Base-by-base conservation (phyloP, 2,329 filamentous ascomycete species). In the Apiospora malaysiana region DNA sequence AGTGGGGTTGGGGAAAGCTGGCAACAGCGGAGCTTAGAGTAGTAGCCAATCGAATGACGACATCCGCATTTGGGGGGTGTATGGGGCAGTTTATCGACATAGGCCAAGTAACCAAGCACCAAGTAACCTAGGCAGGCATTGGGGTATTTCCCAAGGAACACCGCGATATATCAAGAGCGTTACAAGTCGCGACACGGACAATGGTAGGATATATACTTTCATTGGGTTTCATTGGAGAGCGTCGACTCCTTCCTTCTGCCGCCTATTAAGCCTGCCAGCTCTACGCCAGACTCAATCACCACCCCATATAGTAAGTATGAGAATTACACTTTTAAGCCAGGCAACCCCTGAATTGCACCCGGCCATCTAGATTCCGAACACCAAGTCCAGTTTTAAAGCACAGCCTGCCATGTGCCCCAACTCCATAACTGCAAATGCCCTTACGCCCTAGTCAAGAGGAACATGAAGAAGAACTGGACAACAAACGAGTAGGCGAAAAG, bases 401-500 rank as follows among this genome's bases (percentile, higher is more conserved):
- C 25, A 18, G 32, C 37, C 27, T 49, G 10, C 18, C 51, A 9
- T 27, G 56, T 63, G 56, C 56, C 56, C 32, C 8, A 63, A 63
- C 56, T 63, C 56, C 56, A 40, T 63, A 63, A 40, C 56, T 63
- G 23, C 56, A 63, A 40, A 40, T 18, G 51, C 51, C 51, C 59
- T 71, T 71, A 73, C 25, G 71, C 84, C 72, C 75, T 81, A 72
- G 84, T 89, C 71, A 90, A 82, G 74, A 89, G 82, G 91, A 95
- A 96, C 95, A 98, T 99, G 82, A 98, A 97, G 70, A 95, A 85
- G 75, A 98, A 89, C 84, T 99, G 96, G 70, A 98, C 92, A 70
- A 97, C 86, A 82, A 98, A 99, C 63, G 95, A 95, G 83, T 99
- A 98, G 76, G 95, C 87, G 82, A 97, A 97, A 75, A 98, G 86